Percentiles rank a stretch among this genome's conserved stretches.
Conservation (phyloP, 805 yeast genomes). For the Candida stauntonica region DNA sequence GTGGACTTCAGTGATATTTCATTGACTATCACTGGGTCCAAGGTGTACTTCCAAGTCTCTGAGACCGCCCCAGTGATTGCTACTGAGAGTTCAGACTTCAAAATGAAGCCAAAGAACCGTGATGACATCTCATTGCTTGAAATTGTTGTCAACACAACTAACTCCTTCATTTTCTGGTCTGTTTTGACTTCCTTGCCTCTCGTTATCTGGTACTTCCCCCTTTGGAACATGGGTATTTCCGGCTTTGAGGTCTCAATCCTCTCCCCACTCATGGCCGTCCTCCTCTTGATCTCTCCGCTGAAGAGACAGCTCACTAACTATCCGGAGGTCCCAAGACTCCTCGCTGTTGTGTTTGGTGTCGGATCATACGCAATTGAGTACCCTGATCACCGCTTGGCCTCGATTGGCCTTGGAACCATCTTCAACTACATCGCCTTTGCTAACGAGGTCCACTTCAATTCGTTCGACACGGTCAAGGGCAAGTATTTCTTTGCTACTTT, state of each 20-base stretch:
- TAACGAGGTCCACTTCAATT: constrained; percentile 28
- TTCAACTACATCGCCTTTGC: constrained; percentile 58
- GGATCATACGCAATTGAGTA: constrained; percentile 66
- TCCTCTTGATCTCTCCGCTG: constrained; percentile 45
- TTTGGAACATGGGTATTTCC: constrained; percentile 97
- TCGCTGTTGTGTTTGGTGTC: constrained; percentile 60
- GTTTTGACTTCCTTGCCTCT: constrained; percentile 74
- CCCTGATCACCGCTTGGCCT: constrained; percentile 68
- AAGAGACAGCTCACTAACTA: constrained; percentile 34
- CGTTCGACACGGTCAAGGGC: constrained; percentile 20
- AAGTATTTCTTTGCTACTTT: constrained; percentile 45
- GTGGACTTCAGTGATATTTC: constrained; percentile 64
- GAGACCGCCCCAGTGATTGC: constrained; percentile 4
- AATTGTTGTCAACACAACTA: constrained; percentile 44
- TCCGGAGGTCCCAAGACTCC: constrained; percentile 52
- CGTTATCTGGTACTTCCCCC: constrained; percentile 94
- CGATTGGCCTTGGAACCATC: constrained; percentile 61
- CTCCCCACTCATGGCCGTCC: constrained; percentile 52
- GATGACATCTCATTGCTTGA: constrained; percentile 31
- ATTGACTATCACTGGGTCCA: constrained; percentile 31
- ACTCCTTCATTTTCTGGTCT: constrained; percentile 83
- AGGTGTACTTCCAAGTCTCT: constrained; percentile 18
- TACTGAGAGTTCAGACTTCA: background rate
- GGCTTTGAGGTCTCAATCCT: constrained; percentile 81
- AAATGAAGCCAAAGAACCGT: constrained; percentile 21